Evolutionary conservation across 768 basidiomycete genomes (phyloP), one percentile per base, ranked within the genome.

Genomic region (Panaeolus papilionaceus): DNA sequence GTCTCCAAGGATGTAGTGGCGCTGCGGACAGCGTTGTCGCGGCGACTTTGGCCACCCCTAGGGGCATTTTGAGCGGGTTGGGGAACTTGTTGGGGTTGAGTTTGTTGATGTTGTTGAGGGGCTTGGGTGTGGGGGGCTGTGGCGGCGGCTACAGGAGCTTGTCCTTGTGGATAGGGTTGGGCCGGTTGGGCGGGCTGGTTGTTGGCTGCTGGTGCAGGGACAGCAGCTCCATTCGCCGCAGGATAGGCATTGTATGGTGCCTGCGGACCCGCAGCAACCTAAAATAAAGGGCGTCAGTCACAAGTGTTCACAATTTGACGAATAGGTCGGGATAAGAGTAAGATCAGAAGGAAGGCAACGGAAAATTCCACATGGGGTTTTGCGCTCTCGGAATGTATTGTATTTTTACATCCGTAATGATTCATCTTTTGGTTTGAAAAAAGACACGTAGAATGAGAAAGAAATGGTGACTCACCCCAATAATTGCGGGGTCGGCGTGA

Each of bases 401-500:
- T 65, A 47, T 62, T 66, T 71, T 76, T 73, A 75, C 76, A 80
- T 78, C 75, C 78, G 77, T 70, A 70, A 75, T 74, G 68, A 54
- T 73, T 76, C 76, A 77, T 75, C 75, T 72, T 70, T 62, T 26
- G 40, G 65, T 63, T 67, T 51, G 61, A 61, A 65, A 69, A 65
- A 49, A 63, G 65, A 69, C 40, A 79, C 89, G 79, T 75, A 70
- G 54, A 58, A 63, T 61, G 45, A 65, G n/a, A 62, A 49, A 63
- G 33, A 10, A 39, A 67, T 4, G 38, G 28, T 18, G 12, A 65
- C 73, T 74, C 64, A 92, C 92, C 71, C 91, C 92, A 61, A 95
- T 82, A 16, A 95, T 91, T 7, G 93, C 93, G 6, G 93, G 94
- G 77, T 95, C 93, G 74, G 93, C 91, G 67, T 91, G 91, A 16